phyloP scores from a whole-genome alignment of 1,139 yeast genomes.

The Protomyces gravidus region DNA sequence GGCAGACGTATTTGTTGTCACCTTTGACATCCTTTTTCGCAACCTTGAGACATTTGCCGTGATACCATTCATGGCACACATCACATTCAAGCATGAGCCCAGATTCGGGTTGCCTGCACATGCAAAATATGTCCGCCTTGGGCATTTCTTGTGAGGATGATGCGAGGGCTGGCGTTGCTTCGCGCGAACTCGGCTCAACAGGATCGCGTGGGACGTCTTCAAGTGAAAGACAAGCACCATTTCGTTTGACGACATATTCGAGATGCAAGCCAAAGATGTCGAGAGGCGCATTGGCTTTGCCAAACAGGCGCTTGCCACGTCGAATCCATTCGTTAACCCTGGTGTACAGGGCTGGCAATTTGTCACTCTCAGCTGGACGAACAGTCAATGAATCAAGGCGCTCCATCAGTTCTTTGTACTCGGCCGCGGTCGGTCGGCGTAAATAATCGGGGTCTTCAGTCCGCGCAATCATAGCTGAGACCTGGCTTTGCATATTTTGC shows the following conservation, averaged over 20 bases:
- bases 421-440: slow-evolving; percentile 33
- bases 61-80: slow-evolving; percentile 69
- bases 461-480: slow-evolving; percentile 24
- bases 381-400: slow-evolving; percentile 27
- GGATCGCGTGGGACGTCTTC: slow-evolving; percentile 41
- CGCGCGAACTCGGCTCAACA: slow-evolving; percentile 32
- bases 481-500: slow-evolving; percentile 35
- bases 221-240: slow-evolving; percentile 44
- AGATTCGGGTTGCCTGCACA: slow-evolving; percentile 64
- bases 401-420: slow-evolving; percentile 32
- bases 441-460: slow-evolving; percentile 21
- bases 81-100: slow-evolving; percentile 80
- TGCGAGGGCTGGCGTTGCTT: slow-evolving; percentile 34
- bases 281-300: slow-evolving; percentile 42
- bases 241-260: slow-evolving; percentile 41
- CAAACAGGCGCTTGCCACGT: slow-evolving; percentile 44
- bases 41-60: slow-evolving; percentile 57
- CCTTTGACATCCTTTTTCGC: slow-evolving; percentile 37
- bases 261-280: slow-evolving; percentile 41
- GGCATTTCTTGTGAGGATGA: slow-evolving; percentile 18
- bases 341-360: slow-evolving; percentile 36
- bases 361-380: slow-evolving; percentile 27
- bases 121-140: slow-evolving; percentile 51
- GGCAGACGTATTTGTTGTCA: slow-evolving; percentile 57
- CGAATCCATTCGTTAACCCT: slow-evolving; percentile 50